phyloP scores from a whole-genome alignment of 805 yeast species.

The Kodamaea fukazawae region DNA sequence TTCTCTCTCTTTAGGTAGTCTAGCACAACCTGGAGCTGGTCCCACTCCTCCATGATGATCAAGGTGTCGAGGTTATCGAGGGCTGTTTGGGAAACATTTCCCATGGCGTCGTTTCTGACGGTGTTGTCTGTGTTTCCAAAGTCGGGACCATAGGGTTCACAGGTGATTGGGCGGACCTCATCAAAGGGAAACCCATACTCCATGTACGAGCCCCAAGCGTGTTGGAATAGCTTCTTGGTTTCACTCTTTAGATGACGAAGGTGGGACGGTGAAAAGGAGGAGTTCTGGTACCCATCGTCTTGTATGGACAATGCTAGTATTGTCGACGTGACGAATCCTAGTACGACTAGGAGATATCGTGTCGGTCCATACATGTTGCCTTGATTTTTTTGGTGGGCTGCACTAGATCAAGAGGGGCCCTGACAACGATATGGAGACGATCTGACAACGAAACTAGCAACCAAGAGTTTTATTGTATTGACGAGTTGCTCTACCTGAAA shows the following conservation, averaged over 20 bases:
- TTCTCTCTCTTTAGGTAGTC: constrained; percentile 32
- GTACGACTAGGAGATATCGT: too few species aligned
- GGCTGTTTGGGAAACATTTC: constrained; percentile 75
- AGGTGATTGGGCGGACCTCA: constrained; percentile 72
- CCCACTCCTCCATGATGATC: constrained; percentile 65
- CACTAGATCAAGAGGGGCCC: too few species aligned
- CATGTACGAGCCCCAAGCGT: constrained; percentile 73
- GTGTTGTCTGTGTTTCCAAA: constrained; percentile 49
- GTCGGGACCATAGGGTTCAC: constrained; percentile 68
- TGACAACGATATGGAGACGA: too few species aligned
- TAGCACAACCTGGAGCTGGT: constrained; percentile 42
- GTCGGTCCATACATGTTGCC: too few species aligned
- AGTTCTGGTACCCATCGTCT: constrained; percentile 2
- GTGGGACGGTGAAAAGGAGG: constrained; percentile 40
- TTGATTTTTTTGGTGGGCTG: too few species aligned
- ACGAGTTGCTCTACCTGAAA: too few species aligned
- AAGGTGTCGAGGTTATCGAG: constrained; percentile 79
- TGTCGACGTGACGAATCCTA: too few species aligned
- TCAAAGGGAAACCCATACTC: constrained; percentile 75
- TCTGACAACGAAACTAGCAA: too few species aligned
- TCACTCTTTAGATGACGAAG: constrained; percentile 36
- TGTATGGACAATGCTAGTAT: too few species aligned
- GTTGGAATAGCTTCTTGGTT: constrained; percentile 59
- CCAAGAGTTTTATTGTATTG: too few species aligned
- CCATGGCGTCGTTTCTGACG: constrained; percentile 77